A percentile compares a stretch with the other conserved stretches of the same genome.
Evolutionary conservation across 768 basidiomycete species (phyloP).

Genomic region (Terana coerulea): DNA sequence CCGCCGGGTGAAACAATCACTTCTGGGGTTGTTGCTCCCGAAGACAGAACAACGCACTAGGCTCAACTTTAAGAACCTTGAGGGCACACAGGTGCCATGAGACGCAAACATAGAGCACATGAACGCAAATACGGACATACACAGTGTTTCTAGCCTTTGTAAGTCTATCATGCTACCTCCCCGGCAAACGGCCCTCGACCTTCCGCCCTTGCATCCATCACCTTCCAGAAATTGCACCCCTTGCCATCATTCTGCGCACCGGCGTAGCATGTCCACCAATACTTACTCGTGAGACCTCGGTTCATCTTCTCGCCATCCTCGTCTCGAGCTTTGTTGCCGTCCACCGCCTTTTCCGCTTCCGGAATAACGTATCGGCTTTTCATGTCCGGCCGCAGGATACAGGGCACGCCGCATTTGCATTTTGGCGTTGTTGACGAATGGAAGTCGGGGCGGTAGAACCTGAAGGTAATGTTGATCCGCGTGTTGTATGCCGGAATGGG

Average conservation of each 20-base stretch:
- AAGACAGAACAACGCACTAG: too few species aligned
- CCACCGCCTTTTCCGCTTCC: background rate
- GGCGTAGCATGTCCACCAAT: conserved; percentile 83
- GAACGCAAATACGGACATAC: too few species aligned
- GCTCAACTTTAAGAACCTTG: too few species aligned
- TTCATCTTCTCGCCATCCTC: background rate
- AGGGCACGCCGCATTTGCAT: conserved; percentile 72
- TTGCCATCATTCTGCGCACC: conserved; percentile 83
- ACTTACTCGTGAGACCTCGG: conserved; percentile 40
- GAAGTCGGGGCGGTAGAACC: conserved; percentile 85
- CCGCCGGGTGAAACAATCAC: too few species aligned
- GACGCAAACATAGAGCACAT: too few species aligned
- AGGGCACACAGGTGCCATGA: too few species aligned
- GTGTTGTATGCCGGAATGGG: conserved; percentile 49
- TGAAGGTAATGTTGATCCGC: conserved; percentile 83
- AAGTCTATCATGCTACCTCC: conserved; percentile 14
- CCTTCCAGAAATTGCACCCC: conserved; percentile 72
- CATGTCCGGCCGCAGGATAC: conserved; percentile 74
- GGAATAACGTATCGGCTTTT: conserved; percentile 47
- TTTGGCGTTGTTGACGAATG: conserved; percentile 58
- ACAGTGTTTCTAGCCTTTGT: too few species aligned
- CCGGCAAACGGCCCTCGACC: conserved; percentile 50
- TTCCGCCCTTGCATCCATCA: conserved; percentile 67
- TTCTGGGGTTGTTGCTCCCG: too few species aligned
- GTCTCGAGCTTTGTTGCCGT: background rate